Evolutionary conservation across 371 early-diverging fungal genomes (phyloP).

Genomic region (Mortierella sp.): DNA sequence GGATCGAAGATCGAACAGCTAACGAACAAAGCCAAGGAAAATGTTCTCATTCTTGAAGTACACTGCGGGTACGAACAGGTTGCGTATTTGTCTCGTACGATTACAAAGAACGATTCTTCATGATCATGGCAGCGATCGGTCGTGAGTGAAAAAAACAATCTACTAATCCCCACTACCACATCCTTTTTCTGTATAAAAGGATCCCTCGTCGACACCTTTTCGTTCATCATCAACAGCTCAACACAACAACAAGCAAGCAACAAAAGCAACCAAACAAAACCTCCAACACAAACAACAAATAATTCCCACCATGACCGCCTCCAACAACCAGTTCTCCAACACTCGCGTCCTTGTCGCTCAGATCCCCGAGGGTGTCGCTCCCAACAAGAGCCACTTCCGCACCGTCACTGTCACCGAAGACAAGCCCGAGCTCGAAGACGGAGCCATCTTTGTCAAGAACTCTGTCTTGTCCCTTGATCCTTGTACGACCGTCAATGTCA

Average conservation of each 20-base stretch:
- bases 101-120: background rate
- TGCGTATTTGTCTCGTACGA: background rate
- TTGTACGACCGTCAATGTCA: conserved; percentile 59
- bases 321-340: conserved; percentile 24
- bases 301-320: conserved; percentile 18
- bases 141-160: background rate
- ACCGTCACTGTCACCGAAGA: conserved; percentile 25
- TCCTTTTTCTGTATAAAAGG: background rate
- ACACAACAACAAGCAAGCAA: background rate
- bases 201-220: background rate
- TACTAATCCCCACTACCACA: background rate
- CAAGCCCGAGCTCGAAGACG: conserved; percentile 41
- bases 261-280: background rate
- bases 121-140: background rate
- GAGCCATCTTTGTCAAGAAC: conserved; percentile 58
- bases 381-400: conserved; percentile 45
- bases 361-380: conserved; percentile 49
- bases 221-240: background rate
- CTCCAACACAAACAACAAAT: background rate
- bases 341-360: conserved; percentile 39
- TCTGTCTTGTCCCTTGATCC: conserved; percentile 52
- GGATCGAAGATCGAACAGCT: background rate
- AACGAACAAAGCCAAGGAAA: background rate
- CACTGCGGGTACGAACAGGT: background rate
- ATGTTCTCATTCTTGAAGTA: background rate